Evolutionary conservation across 306 rosid species (phyloP).

Genomic region (Fragaria iinumae): DNA sequence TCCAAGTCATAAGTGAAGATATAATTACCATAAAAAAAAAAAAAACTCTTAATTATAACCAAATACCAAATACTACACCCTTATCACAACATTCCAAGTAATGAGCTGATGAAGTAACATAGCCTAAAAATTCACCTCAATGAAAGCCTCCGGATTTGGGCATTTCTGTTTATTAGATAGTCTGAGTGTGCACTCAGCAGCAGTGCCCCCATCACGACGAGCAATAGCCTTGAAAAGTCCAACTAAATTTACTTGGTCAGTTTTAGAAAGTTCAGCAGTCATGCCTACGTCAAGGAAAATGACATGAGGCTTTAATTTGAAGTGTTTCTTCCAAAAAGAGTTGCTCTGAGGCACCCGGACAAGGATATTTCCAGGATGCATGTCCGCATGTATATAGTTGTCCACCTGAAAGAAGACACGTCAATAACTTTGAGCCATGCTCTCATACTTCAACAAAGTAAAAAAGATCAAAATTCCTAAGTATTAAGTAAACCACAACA

Average conservation of each 20-base stretch:
- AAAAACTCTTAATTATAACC: background rate
- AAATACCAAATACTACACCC: background rate
- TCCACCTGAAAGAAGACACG: slow-evolving; percentile 82
- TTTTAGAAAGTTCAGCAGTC: slow-evolving; percentile 96
- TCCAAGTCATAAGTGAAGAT: background rate
- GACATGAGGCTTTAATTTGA: slow-evolving; percentile 96
- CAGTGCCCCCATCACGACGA: slow-evolving; percentile 87
- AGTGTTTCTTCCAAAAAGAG: slow-evolving; percentile 61
- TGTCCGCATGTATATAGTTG: slow-evolving; percentile 98
- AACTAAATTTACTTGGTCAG: slow-evolving; percentile 78
- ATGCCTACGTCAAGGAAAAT: slow-evolving; percentile 98
- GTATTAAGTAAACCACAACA: background rate
- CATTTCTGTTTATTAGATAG: slow-evolving; percentile 89
- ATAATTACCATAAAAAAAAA: background rate
- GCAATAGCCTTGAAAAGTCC: slow-evolving; percentile 96
- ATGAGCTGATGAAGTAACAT: background rate
- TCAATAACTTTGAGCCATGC: slow-evolving; percentile 27
- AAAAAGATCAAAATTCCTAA: background rate
- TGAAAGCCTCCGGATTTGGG: slow-evolving; percentile 92
- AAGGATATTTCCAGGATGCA: slow-evolving; percentile 99
- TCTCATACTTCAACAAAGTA: slow-evolving; percentile 24
- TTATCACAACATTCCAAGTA: background rate
- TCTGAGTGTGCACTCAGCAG: slow-evolving; percentile 76
- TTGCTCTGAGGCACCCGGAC: slow-evolving; percentile 72
- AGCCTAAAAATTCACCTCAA: slow-evolving; percentile 57